Conservation (phyloP, 2,329 filamentous ascomycete species). For the Aplosporella prunicola region DNA sequence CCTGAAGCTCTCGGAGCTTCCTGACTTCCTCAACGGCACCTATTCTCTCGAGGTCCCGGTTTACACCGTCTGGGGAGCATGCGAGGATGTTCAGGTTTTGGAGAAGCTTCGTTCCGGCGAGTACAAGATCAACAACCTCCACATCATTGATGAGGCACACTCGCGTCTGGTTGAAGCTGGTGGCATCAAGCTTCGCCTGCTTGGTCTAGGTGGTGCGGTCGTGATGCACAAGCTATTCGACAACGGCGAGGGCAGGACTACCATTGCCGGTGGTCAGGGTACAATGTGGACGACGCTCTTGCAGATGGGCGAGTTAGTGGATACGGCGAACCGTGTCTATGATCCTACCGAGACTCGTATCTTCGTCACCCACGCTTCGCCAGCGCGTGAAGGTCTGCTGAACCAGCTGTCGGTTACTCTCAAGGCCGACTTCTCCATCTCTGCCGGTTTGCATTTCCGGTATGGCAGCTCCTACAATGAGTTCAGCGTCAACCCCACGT, state of each 20-base stretch:
- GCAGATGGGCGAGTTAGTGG: slow-evolving; percentile 96
- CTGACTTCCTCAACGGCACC: slow-evolving; percentile 77
- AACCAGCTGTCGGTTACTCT: slow-evolving; percentile 96
- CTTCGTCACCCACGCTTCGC: slow-evolving; percentile 94
- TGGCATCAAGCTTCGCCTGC: slow-evolving; percentile 86
- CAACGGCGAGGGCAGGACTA: slow-evolving; percentile 94
- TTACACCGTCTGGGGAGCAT: slow-evolving; percentile 98
- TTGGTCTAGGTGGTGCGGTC: slow-evolving; percentile 89
- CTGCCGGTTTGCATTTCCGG: slow-evolving; percentile 92
- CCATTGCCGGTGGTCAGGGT: slow-evolving; percentile 93
- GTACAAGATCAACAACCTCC: slow-evolving; percentile 94
- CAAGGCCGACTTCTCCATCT: slow-evolving; percentile 97
- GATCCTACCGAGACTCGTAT: slow-evolving; percentile 95
- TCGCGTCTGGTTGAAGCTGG: slow-evolving; percentile 91
- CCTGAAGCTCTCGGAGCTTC: slow-evolving; percentile 84
- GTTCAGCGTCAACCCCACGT: slow-evolving; percentile 95
- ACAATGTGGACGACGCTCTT: slow-evolving; percentile 99
- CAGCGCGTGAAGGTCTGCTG: slow-evolving; percentile 87
- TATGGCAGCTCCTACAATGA: slow-evolving; percentile 99
- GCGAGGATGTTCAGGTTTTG: slow-evolving; percentile 92
- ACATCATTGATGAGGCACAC: slow-evolving; percentile 97
- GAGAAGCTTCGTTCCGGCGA: slow-evolving; percentile 96
- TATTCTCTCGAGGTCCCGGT: slow-evolving; percentile 91
- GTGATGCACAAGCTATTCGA: slow-evolving; percentile 99
- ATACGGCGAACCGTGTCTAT: slow-evolving; percentile 96